Conservation (phyloP, 140 eudicot species). For the Senecio squalidus region DNA sequence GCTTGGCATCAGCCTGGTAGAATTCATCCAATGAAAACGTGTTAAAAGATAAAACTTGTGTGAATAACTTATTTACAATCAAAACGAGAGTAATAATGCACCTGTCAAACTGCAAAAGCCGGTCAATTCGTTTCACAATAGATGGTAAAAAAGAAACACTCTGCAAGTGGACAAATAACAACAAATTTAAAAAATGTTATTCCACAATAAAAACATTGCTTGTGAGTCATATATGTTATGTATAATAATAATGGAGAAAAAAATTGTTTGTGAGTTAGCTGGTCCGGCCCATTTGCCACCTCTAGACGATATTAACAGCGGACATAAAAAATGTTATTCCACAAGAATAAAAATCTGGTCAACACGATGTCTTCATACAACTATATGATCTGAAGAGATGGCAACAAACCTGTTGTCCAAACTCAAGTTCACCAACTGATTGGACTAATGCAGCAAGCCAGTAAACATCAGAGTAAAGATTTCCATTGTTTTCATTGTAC, state of each 20-base stretch:
- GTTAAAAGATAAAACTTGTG: background rate
- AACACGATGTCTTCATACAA: too few relatives aligned
- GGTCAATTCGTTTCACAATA: conserved; percentile 84
- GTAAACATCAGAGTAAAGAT: conserved; percentile 81
- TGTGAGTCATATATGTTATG: too few relatives aligned
- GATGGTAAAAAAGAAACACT: conserved; percentile 53
- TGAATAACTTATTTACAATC: background rate
- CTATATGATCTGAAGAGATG: conserved; percentile 2
- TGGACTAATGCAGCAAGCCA: conserved; percentile 96
- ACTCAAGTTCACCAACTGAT: conserved; percentile 91
- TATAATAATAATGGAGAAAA: too few relatives aligned
- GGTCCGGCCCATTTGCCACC: too few relatives aligned
- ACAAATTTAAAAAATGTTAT: conserved; percentile 3
- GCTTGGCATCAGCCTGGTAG: conserved; percentile 87
- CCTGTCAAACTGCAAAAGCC: conserved; percentile 97
- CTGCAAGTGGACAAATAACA: conserved; percentile 43
- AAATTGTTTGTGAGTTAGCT: too few relatives aligned
- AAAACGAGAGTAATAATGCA: conserved; percentile 27
- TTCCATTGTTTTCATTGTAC: conserved; percentile 96
- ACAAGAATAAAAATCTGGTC: too few relatives aligned
- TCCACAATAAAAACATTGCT: background rate
- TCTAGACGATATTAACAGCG: too few relatives aligned
- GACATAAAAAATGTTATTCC: too few relatives aligned
- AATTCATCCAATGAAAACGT: conserved; percentile 9
- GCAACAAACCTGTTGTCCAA: conserved; percentile 72